Evolutionary conservation across 2,329 filamentous ascomycete genomes (phyloP).

Genomic region (Knufia petricola): DNA sequence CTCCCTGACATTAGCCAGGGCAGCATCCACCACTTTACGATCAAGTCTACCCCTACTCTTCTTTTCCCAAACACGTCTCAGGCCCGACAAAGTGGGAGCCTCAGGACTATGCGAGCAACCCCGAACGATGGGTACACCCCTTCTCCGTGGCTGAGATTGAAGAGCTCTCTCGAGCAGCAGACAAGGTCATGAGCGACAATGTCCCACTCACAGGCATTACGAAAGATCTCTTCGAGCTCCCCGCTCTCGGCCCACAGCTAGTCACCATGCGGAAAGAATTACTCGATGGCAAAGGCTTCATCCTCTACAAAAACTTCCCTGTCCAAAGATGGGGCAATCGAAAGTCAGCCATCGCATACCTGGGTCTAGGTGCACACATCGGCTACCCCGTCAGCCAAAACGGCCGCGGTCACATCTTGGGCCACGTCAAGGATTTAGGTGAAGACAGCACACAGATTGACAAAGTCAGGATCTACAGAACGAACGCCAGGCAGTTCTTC

Average conservation of each 20-base stretch:
- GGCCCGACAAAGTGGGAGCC: constrained; percentile 65
- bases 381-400: constrained; percentile 87
- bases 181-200: constrained; percentile 56
- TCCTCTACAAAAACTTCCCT: constrained; percentile 79
- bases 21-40: constrained; percentile 62
- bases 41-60: constrained; percentile 54
- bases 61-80: constrained; percentile 61
- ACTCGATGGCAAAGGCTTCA: constrained; percentile 80
- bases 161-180: constrained; percentile 58
- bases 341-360: constrained; percentile 81
- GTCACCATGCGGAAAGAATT: constrained; percentile 52
- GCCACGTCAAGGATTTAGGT: constrained; percentile 81
- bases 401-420: constrained; percentile 71
- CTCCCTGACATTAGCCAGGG: constrained; percentile 38
- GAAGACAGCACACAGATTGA: constrained; percentile 74
- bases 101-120: constrained; percentile 52
- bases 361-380: constrained; percentile 76
- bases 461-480: constrained; percentile 82
- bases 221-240: constrained; percentile 53
- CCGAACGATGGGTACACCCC: constrained; percentile 62
- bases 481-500: constrained; percentile 76
- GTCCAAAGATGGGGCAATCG: constrained; percentile 63
- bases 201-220: constrained; percentile 63
- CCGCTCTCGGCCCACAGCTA: constrained; percentile 46
- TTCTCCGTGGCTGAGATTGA: constrained; percentile 57